Evolutionary conservation across 2,329 filamentous ascomycete species (phyloP).

Genomic region (Truncatella angustata): DNA sequence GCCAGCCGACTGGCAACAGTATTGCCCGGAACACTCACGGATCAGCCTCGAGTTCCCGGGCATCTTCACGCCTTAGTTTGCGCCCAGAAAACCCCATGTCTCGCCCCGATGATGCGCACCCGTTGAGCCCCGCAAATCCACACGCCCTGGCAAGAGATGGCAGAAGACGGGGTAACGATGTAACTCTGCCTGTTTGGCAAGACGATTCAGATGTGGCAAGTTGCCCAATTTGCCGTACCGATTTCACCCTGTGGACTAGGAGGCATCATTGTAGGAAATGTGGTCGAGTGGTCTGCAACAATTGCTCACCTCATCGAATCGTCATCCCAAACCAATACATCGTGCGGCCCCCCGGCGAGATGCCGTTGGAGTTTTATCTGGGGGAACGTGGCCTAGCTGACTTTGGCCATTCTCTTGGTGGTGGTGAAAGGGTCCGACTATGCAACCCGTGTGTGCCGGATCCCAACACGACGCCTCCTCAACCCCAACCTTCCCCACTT

Average conservation of each 20-base stretch:
- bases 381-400: constrained; percentile 40
- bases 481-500: constrained; percentile 35
- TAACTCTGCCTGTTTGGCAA: constrained; percentile 78
- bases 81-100: too few species aligned
- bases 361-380: constrained; percentile 35
- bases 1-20: too few species aligned
- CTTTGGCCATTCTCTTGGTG: constrained; percentile 41
- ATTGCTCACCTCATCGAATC: constrained; percentile 91
- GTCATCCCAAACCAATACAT: constrained; percentile 94
- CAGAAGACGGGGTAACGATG: constrained; percentile 26
- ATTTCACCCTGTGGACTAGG: constrained; percentile 81
- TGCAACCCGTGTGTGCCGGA: constrained; percentile 64
- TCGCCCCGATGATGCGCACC: too few species aligned
- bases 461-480: constrained; percentile 57
- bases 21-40: too few species aligned
- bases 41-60: too few species aligned
- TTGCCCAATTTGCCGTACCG: constrained; percentile 79
- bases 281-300: constrained; percentile 83
- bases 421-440: constrained; percentile 57
- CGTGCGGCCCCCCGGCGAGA: constrained; percentile 66
- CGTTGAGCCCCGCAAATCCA: too few species aligned
- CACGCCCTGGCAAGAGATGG: background rate
- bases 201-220: constrained; percentile 77
- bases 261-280: constrained; percentile 98
- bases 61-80: too few species aligned